phyloP scores from a whole-genome alignment of 495 filamentous ascomycete genomes.

The Lasiosphaeria ovina region DNA sequence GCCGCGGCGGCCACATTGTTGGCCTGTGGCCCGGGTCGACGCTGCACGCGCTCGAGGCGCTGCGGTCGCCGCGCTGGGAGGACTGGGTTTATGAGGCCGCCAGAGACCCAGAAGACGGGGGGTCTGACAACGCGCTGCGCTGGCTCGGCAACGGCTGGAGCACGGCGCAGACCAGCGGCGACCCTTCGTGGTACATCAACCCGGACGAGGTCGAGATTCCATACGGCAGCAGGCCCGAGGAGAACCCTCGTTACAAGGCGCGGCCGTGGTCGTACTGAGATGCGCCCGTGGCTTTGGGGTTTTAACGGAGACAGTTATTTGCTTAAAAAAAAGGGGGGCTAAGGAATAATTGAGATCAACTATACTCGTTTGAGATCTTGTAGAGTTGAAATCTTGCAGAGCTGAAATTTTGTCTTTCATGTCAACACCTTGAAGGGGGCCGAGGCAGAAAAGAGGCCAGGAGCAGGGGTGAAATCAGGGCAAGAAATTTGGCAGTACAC shows the following conservation, averaged over 20 bases:
- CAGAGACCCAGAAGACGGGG: constrained; percentile 9
- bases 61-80: constrained; percentile 45
- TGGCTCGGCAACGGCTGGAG: constrained; percentile 56
- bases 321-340: too few relatives aligned
- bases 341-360: too few relatives aligned
- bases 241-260: constrained; percentile 37
- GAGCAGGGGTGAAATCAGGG: too few relatives aligned
- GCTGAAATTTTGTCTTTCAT: too few relatives aligned
- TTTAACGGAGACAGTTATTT: too few relatives aligned
- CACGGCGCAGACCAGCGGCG: constrained; percentile 40
- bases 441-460: neutral
- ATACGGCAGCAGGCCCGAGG: constrained; percentile 40
- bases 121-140: constrained; percentile 30
- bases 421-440: neutral
- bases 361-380: too few relatives aligned
- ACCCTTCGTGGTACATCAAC: constrained; percentile 52
- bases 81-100: constrained; percentile 40
- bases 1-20: constrained; percentile 38
- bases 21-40: constrained; percentile 46
- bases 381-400: too few relatives aligned
- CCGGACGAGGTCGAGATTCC: constrained; percentile 45
- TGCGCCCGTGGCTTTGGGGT: too few relatives aligned
- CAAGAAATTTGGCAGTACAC: too few relatives aligned
- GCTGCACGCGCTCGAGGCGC: constrained; percentile 43
- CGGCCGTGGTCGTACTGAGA: constrained; percentile 48